phyloP scores from a whole-genome alignment of 805 yeast genomes.

The Kluyveromyces aestuarii region DNA sequence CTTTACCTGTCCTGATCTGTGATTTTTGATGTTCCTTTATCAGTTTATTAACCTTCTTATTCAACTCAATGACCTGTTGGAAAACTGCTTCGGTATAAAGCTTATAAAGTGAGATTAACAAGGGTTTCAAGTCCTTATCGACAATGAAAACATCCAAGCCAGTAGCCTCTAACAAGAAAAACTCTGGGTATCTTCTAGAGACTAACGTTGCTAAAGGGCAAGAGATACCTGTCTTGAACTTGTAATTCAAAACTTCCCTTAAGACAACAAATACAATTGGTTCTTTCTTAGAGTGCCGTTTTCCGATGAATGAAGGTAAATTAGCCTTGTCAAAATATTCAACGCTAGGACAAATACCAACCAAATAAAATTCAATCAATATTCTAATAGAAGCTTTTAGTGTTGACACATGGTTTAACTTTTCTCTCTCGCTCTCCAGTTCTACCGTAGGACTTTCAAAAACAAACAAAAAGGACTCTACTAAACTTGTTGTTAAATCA shows the following conservation, averaged over 20 bases:
- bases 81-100: slow-evolving; percentile 37
- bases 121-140: slow-evolving; percentile 18
- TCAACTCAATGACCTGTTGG: slow-evolving; percentile 28
- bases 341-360: slow-evolving; percentile 44
- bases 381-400: slow-evolving; percentile 42
- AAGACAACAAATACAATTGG: slow-evolving; percentile 37
- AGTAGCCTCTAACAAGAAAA: slow-evolving; percentile 26
- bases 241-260: slow-evolving; percentile 36
- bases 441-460: slow-evolving; percentile 28
- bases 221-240: slow-evolving; percentile 28
- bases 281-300: slow-evolving; percentile 27
- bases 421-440: slow-evolving; percentile 34
- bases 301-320: slow-evolving; percentile 37
- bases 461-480: slow-evolving; percentile 35
- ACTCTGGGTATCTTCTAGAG: slow-evolving; percentile 36
- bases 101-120: slow-evolving; percentile 32
- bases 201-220: slow-evolving; percentile 38
- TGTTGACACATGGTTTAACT: slow-evolving; percentile 30
- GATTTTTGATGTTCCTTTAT: slow-evolving; percentile 39
- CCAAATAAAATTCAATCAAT: slow-evolving; percentile 47
- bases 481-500: slow-evolving; percentile 42
- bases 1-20: slow-evolving; percentile 59
- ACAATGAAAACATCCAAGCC: slow-evolving; percentile 20
- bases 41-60: slow-evolving; percentile 29
- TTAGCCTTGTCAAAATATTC: slow-evolving; percentile 32